Evolutionary conservation across 495 filamentous ascomycete species (phyloP).

Genomic region (Podospora pseudopauciseta): DNA sequence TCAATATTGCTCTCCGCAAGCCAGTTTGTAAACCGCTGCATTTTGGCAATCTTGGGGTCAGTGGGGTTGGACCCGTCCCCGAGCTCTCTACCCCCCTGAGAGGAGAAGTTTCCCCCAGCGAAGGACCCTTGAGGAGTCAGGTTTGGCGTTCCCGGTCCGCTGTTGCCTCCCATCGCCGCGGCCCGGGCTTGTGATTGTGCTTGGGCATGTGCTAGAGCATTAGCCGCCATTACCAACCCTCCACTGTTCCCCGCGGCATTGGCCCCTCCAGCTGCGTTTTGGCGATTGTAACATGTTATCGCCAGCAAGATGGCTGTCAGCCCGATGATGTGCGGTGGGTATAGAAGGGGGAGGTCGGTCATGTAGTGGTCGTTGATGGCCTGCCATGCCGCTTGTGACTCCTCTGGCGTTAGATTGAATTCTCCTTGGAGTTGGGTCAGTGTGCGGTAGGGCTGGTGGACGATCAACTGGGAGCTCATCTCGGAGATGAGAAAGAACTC

Average conservation of each 20-base stretch:
- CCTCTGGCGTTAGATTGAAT: conserved; percentile 71
- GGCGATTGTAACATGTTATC: conserved; percentile 61
- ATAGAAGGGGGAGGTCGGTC: conserved; percentile 85
- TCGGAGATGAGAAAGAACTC: conserved; percentile 95
- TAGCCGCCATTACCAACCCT: conserved; percentile 39
- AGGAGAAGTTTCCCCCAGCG: conserved; percentile 19
- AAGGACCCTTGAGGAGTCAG: conserved; percentile 17
- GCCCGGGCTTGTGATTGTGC: conserved; percentile 28
- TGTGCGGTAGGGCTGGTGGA: conserved; percentile 95
- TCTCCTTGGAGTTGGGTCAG: conserved; percentile 67
- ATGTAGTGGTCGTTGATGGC: conserved; percentile 96
- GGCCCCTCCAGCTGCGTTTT: conserved; percentile 16
- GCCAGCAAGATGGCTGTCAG: conserved; percentile 86
- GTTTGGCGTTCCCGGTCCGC: conserved; percentile 14
- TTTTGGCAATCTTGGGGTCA: conserved; percentile 48
- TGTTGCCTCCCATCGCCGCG: conserved; percentile 19
- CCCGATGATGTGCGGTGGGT: conserved; percentile 85
- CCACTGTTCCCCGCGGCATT: neutral
- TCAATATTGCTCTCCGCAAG: conserved; percentile 90
- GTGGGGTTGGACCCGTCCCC: conserved; percentile 10
- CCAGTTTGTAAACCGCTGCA: conserved; percentile 77
- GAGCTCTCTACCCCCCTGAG: conserved; percentile 1
- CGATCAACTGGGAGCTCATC: conserved; percentile 89
- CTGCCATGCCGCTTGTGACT: conserved; percentile 72
- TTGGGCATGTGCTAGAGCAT: conserved; percentile 41